Evolutionary conservation across 306 rosid genomes (phyloP).

Genomic region (Pueraria montana): DNA sequence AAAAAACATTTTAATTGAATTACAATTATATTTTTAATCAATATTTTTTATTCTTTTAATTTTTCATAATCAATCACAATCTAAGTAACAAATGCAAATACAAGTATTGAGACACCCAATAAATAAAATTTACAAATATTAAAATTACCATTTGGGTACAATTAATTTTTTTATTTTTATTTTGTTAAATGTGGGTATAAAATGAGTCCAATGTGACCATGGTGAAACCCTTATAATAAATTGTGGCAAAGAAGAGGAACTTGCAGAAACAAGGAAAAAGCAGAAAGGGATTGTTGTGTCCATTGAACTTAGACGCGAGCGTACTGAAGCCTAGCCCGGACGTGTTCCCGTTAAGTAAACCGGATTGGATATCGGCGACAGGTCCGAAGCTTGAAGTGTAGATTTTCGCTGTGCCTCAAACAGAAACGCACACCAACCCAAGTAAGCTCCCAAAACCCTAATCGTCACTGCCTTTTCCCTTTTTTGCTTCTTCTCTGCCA

Average conservation of each 20-base stretch:
- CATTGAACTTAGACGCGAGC: constrained; percentile 51
- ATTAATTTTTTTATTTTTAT: too few species aligned
- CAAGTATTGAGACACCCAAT: background rate
- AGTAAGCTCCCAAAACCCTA: constrained; percentile 58
- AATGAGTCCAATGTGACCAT: background rate
- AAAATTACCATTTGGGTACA: background rate
- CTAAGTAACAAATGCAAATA: background rate
- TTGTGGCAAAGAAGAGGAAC: constrained; percentile 4
- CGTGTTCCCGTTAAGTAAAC: constrained; percentile 60
- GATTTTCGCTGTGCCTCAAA: constrained; percentile 63
- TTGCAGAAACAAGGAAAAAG: background rate
- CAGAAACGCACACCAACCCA: constrained; percentile 52
- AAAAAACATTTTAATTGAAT: background rate
- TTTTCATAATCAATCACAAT: background rate
- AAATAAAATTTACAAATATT: background rate
- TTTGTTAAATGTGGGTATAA: background rate
- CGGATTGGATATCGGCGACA: constrained; percentile 69
- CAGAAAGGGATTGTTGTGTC: background rate
- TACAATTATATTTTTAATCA: too few species aligned
- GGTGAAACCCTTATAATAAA: constrained; percentile 6
- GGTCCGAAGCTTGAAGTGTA: constrained; percentile 70
- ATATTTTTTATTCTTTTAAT: background rate
- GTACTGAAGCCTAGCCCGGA: constrained; percentile 80
- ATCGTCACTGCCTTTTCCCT: background rate
- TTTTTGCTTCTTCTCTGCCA: background rate